Evolutionary conservation across 2,329 filamentous ascomycete genomes (phyloP), one percentile per base, ranked within the genome.

Genomic region (Scedosporium apiospermum): DNA sequence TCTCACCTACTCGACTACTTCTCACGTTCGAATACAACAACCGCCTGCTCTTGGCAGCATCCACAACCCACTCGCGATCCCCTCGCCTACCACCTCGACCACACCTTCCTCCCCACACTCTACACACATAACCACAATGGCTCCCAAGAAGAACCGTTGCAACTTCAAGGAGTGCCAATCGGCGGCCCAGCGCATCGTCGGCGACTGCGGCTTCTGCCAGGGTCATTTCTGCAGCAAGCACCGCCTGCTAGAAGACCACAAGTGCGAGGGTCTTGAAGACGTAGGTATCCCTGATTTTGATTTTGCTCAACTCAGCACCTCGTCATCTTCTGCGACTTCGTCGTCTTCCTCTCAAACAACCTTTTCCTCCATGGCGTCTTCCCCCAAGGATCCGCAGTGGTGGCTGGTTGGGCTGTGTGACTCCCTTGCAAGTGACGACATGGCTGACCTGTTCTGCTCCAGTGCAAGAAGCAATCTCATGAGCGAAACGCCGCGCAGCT

Each of bases 401-500:
- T 79, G 77, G 77, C 71, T 77, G n/a, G 71, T 78, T 44, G 76
- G 77, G 27, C 71, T 78, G 4, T 67, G 64, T 62, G 72, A 72
- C 34, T 69, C 74, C 44, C 69, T 79, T 59, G 65, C 57, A 30
- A 57, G 63, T 64, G 69, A 70, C 59, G 70, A 74, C 62, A 66
- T 72, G 68, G 71, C 75, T 77, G 71, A 77, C 73, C 70, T 70
- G 63, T 65, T 21, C 65, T 63, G 61, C 60, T 64, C 34, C 71
- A 88, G 86, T 97, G 93, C 83, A 96, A 97, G 83, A 95, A 96
- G 81, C 92, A 96, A 76, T 93, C 91, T 58, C 91, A 96, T 77
- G 91, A 96, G 75, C 87, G 92, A 68, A 99, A 99, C 75, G 90
- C 91, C 64, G 89, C 92, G 67, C 93, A 96, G 78, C 81, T 99